Conservation (phyloP, 2,329 filamentous ascomycete genomes). For the Phialocephala subalpina region DNA sequence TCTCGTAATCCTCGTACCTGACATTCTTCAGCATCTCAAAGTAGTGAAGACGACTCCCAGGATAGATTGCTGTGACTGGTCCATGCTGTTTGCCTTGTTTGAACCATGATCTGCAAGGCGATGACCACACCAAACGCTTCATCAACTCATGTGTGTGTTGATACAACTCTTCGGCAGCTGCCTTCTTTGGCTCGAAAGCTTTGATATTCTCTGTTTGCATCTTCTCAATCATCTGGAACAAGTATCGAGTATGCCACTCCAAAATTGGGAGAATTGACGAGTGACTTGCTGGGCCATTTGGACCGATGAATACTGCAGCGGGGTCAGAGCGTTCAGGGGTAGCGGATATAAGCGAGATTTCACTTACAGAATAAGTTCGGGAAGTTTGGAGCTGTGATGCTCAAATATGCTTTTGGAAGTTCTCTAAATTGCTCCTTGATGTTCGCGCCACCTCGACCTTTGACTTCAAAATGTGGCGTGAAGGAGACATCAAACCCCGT, state of each 20-base stretch:
- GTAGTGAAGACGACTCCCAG: slow-evolving; percentile 58
- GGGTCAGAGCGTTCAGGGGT: slow-evolving; percentile 31
- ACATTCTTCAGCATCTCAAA: slow-evolving; percentile 49
- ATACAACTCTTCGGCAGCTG: slow-evolving; percentile 42
- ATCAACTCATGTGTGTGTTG: slow-evolving; percentile 45
- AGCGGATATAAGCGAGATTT: slow-evolving; percentile 40
- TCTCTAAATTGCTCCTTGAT: slow-evolving; percentile 35
- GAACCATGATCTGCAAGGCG: slow-evolving; percentile 39
- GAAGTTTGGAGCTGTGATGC: slow-evolving; percentile 35
- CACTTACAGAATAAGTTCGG: slow-evolving; percentile 42
- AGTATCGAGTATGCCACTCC: slow-evolving; percentile 46
- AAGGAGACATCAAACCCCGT: slow-evolving; percentile 46
- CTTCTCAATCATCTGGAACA: slow-evolving; percentile 46
- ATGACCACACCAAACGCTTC: slow-evolving; percentile 39
- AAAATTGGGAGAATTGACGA: slow-evolving; percentile 42
- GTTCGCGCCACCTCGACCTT: slow-evolving; percentile 30
- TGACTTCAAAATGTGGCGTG: slow-evolving; percentile 36
- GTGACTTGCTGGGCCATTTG: slow-evolving; percentile 40
- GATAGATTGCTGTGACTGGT: slow-evolving; percentile 51
- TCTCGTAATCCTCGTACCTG: slow-evolving; percentile 53
- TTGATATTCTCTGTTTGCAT: slow-evolving; percentile 47
- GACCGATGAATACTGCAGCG: slow-evolving; percentile 38
- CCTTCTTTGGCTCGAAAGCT: slow-evolving; percentile 52
- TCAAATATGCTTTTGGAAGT: slow-evolving; percentile 37
- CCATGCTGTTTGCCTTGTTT: slow-evolving; percentile 34